phyloP scores from a whole-genome alignment of 768 basidiomycete species.

The Lyophyllum shimeji region DNA sequence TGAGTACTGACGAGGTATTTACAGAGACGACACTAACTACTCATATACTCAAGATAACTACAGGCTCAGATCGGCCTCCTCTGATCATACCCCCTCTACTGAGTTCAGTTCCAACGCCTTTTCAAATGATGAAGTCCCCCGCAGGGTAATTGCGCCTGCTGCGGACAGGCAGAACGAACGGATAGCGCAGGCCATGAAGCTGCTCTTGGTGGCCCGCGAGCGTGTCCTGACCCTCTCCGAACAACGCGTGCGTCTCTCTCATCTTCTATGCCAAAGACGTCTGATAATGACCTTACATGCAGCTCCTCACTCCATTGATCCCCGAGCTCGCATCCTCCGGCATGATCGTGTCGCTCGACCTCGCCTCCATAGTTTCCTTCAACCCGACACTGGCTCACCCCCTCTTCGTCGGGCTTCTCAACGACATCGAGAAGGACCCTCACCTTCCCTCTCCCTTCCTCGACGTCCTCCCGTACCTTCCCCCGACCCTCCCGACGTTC shows the following conservation, averaged over 20 bases:
- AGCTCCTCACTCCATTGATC: conserved; percentile 56
- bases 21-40: conserved; percentile 46
- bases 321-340: conserved; percentile 43
- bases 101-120: conserved; percentile 17
- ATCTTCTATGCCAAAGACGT: background rate
- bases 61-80: conserved; percentile 38
- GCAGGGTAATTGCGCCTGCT: conserved; percentile 39
- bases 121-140: conserved; percentile 10
- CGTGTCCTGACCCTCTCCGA: conserved; percentile 75
- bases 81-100: conserved; percentile 28
- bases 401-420: conserved; percentile 59
- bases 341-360: conserved; percentile 67
- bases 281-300: conserved; percentile 5
- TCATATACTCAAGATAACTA: conserved; percentile 38
- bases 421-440: conserved; percentile 30
- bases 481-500: conserved; percentile 72
- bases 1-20: background rate
- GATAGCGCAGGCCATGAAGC: conserved; percentile 62
- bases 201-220: conserved; percentile 67
- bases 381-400: conserved; percentile 74
- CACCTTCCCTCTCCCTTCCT: conserved; percentile 51
- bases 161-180: conserved; percentile 58
- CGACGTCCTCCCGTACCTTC: conserved; percentile 62
- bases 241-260: conserved; percentile 54
- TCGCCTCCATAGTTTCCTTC: conserved; percentile 61